Percentiles rank a stretch among this genome's conserved stretches.
Evolutionary conservation across 805 yeast species (phyloP).

Genomic region (Starmerella cellae): DNA sequence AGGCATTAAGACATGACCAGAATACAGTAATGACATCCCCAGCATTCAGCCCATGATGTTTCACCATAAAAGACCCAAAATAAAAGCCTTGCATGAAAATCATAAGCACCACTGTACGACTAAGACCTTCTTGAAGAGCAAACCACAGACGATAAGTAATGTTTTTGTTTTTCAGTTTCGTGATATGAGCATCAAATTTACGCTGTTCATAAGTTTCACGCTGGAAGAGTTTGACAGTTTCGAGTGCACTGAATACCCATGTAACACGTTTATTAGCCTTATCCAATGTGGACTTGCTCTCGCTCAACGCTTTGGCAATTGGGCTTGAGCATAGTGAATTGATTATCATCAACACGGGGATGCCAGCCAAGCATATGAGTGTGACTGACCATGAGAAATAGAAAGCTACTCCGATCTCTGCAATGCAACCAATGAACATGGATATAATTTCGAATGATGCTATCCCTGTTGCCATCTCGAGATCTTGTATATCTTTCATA

Average conservation of each 20-base stretch:
- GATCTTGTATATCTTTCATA: conserved; percentile 29
- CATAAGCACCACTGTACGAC: conserved; percentile 45
- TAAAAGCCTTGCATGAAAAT: conserved; percentile 89
- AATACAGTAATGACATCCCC: conserved; percentile 71
- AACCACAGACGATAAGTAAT: conserved; percentile 34
- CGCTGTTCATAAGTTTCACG: conserved; percentile 41
- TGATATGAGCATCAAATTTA: conserved; percentile 30
- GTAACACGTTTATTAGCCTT: conserved; percentile 47
- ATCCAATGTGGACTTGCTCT: conserved; percentile 47
- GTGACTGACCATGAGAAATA: conserved; percentile 78
- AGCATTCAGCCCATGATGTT: conserved; percentile 36
- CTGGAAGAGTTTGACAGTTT: conserved; percentile 47
- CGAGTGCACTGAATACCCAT: conserved; percentile 54
- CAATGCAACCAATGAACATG: conserved; percentile 47
- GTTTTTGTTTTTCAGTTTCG: conserved; percentile 32
- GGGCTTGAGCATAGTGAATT: conserved; percentile 40
- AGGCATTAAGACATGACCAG: conserved; percentile 63
- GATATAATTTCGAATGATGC: conserved; percentile 69
- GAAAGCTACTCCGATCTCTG: conserved; percentile 46
- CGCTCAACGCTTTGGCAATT: conserved; percentile 37
- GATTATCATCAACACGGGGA: conserved; percentile 50
- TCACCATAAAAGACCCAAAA: conserved; percentile 67
- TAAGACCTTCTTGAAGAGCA: conserved; percentile 42
- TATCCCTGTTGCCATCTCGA: conserved; percentile 21
- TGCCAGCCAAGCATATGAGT: conserved; percentile 53